phyloP scores from a whole-genome alignment of 306 rosid genomes.

The Spatholobus suberectus region DNA sequence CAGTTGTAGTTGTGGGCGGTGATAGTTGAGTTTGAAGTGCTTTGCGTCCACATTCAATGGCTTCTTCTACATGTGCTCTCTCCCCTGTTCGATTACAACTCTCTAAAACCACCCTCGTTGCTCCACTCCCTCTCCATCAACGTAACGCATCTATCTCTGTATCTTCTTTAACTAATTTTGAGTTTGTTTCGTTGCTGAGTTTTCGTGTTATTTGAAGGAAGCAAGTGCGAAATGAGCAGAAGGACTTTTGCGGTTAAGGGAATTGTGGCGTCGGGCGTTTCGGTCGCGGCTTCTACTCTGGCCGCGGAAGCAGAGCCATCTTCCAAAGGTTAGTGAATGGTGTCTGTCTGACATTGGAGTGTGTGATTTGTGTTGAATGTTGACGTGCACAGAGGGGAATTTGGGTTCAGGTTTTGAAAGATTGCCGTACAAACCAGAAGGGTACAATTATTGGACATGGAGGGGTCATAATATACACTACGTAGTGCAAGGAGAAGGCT shows the following conservation, averaged over 20 bases:
- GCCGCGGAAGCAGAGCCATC: slow-evolving; percentile 50
- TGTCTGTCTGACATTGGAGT: not conserved
- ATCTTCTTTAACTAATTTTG: not conserved
- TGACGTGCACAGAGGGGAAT: not conserved
- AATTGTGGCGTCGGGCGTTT: slow-evolving; percentile 75
- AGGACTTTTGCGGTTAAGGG: slow-evolving; percentile 72
- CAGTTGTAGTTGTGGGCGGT: too few relatives aligned
- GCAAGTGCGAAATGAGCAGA: slow-evolving; percentile 74
- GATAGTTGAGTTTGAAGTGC: too few relatives aligned
- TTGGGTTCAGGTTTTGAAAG: slow-evolving; percentile 64
- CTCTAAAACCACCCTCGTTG: slow-evolving; percentile 46
- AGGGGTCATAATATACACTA: slow-evolving; percentile 88
- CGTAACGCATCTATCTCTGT: slow-evolving; percentile 15
- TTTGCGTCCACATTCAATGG: slow-evolving; percentile 40
- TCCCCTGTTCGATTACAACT: slow-evolving; percentile 54
- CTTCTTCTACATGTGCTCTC: slow-evolving; percentile 58
- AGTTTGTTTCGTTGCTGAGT: not conserved
- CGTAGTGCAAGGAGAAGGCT: slow-evolving; percentile 94
- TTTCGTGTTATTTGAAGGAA: slow-evolving; percentile 59
- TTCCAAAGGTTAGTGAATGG: slow-evolving; percentile 59
- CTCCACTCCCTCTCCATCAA: slow-evolving; percentile 54
- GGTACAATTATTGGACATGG: slow-evolving; percentile 95
- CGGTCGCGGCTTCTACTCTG: slow-evolving; percentile 66
- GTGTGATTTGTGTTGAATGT: not conserved
- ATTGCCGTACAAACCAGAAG: slow-evolving; percentile 71